Evolutionary conservation across 768 basidiomycete genomes (phyloP).

Genomic region (Pilatotrama ljubarskyi): DNA sequence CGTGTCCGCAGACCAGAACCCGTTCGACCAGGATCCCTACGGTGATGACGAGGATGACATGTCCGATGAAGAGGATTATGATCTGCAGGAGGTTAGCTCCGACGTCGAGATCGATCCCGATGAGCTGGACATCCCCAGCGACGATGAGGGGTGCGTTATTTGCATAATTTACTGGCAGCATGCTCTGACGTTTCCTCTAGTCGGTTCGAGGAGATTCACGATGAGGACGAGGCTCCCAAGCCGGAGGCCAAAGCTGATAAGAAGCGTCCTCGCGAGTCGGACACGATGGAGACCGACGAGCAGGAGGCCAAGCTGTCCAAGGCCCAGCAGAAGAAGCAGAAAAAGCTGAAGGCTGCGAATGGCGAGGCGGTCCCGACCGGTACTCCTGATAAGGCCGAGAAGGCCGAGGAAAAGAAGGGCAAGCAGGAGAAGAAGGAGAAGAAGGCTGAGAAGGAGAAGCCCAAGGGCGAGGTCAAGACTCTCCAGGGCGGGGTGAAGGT

Average conservation of each 20-base stretch:
- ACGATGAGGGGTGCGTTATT: constrained; percentile 37
- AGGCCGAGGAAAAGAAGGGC: constrained; percentile 29
- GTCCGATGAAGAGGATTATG: constrained; percentile 53
- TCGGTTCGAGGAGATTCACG: constrained; percentile 73
- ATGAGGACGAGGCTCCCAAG: constrained; percentile 32
- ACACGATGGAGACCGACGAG: constrained; percentile 45
- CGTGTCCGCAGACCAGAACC: constrained; percentile 48
- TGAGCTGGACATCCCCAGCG: constrained; percentile 51
- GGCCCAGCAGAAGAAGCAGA: constrained; percentile 63
- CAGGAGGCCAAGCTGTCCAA: constrained; percentile 46
- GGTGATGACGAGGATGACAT: constrained; percentile 48
- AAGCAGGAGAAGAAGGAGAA: constrained; percentile 36
- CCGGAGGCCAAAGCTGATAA: constrained; percentile 26
- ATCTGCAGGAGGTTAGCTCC: constrained; percentile 76
- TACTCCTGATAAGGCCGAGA: constrained; percentile 39
- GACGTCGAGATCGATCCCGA: constrained; percentile 77
- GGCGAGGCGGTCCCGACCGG: constrained; percentile 40
- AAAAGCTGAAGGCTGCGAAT: constrained; percentile 72
- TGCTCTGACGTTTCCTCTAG: constrained; percentile 34
- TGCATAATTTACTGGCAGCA: not conserved
- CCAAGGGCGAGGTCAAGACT: constrained; percentile 29
- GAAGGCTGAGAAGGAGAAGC: constrained; percentile 33
- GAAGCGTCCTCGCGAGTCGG: constrained; percentile 74
- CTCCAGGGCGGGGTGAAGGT: constrained; percentile 62
- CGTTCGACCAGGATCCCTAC: constrained; percentile 49